Conservation (phyloP, 768 basidiomycete species). For the Tricholoma sp. region DNA sequence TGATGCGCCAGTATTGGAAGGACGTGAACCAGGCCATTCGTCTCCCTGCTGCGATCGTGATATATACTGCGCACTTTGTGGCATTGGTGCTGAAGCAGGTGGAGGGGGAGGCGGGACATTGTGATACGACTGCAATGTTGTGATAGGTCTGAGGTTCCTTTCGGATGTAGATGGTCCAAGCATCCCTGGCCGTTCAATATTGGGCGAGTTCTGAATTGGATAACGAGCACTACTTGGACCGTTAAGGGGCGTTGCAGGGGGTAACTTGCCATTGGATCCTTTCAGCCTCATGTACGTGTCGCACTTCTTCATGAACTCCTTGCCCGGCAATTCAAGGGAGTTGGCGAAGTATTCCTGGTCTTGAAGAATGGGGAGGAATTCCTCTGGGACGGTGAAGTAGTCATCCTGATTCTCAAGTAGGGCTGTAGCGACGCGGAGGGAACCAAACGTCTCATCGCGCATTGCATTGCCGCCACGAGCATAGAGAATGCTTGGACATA, state of each 20-base stretch:
- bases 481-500: constrained; percentile 97
- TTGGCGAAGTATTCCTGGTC: constrained; percentile 92
- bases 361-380: constrained; percentile 79
- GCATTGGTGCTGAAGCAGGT: constrained; percentile 35
- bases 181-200: constrained; percentile 43
- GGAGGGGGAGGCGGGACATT: constrained; percentile 28
- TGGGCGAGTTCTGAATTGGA: constrained; percentile 30
- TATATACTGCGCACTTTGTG: constrained; percentile 13
- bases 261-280: constrained; percentile 50
- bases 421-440: constrained; percentile 80
- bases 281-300: constrained; percentile 84
- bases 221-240: constrained; percentile 36
- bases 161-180: constrained; percentile 36
- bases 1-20: constrained; percentile 29
- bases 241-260: constrained; percentile 31
- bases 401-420: constrained; percentile 93
- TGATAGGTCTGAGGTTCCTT: constrained; percentile 34
- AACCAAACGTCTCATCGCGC: constrained; percentile 89
- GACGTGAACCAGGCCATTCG: constrained; percentile 42
- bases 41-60: constrained; percentile 21
- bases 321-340: constrained; percentile 83
- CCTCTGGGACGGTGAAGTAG: constrained; percentile 90
- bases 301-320: constrained; percentile 94
- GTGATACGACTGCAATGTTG: constrained; percentile 35
- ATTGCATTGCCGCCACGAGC: constrained; percentile 80